Base-by-base conservation (phyloP, 352 stramenopile genomes). In the Globisporangium nodosum region DNA sequence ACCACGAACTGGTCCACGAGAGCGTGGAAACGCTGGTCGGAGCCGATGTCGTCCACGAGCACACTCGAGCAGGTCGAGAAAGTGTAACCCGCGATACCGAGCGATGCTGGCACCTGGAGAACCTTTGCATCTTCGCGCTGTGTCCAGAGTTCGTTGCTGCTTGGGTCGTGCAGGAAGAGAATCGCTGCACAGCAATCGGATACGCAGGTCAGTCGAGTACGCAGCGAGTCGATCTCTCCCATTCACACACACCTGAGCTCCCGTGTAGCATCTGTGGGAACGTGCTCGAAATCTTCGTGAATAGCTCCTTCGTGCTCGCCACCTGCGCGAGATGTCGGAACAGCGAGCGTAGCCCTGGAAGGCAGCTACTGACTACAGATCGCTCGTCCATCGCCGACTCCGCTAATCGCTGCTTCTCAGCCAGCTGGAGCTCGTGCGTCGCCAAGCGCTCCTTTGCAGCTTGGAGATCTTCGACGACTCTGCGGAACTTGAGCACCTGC, bases 111-210 rank as follows among this genome's bases (percentile, higher is more conserved):
- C 0, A 82, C 70, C 59, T 86, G 75, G n/a, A 77, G 67, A 5
- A 68, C 60, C 39, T 69, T 76, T 30, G 60, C 70, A 47, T 69
- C 68, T 31, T 83, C 71, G 12, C 69, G 70, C 53, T 84, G 73
- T 9, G 77, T 86, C 81, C 81, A 91, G 2, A 91, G 63, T 37
- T 91, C 73, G 21, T 89, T 86, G 30, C 56, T 76, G 8, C 66
- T 71, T 20, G 81, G 71, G 31, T 91, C 79, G 18, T 89, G 63
- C 0, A 91, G 54, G 49, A 87, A 88, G 27, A 91, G 61, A 43
- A 84, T 63, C 15, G 74, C 78, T 53, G 3, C 7, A 3, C 3
- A 21, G 12, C 24, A 56, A 8, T 45, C 15, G 16, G 20, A 12
- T 13, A 18, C 5, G 18, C 16, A 30, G 15, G 27, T 31, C 7